These are phyloP conservation scores for Aureobasidium lini DNA, from an alignment of 2,329 filamentous ascomycete species.

Conservation along the genomic window DNA sequence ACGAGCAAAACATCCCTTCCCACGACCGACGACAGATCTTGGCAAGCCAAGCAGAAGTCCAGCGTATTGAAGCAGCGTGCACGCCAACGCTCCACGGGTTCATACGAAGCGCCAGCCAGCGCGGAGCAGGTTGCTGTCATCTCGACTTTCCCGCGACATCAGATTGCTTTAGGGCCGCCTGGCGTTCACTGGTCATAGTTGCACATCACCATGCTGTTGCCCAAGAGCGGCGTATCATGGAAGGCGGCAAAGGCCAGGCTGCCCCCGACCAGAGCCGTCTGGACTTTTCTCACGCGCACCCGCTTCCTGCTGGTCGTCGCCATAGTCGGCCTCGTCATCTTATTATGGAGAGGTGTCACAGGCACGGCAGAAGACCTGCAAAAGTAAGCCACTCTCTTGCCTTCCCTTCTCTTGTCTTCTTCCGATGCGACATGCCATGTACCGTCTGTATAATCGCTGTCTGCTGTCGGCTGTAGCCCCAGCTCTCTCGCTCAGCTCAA, in stretches of 20 bases:
- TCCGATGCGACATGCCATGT: not conserved
- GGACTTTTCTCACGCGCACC: constrained; percentile 61
- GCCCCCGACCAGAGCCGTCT: constrained; percentile 62
- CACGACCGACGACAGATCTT: not conserved
- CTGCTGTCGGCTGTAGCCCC: not conserved
- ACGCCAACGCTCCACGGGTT: not conserved
- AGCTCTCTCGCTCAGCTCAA: not conserved
- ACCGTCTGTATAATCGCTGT: not conserved
- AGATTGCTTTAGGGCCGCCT: not conserved
- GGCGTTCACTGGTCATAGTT: constrained; percentile 1
- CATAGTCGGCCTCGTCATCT: constrained; percentile 60
- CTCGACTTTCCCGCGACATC: not conserved
- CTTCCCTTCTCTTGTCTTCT: not conserved
- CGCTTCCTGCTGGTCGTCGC: constrained; percentile 69
- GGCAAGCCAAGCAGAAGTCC: constrained; percentile 1
- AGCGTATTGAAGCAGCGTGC: not conserved
- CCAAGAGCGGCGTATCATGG: constrained; percentile 86
- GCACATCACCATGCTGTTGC: constrained; percentile 63
- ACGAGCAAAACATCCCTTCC: not conserved
- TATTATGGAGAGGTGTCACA: constrained; percentile 83
- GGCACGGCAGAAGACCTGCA: constrained; percentile 80
- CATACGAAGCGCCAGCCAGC: not conserved
- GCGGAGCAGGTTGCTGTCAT: constrained; percentile 8
- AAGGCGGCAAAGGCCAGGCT: constrained; percentile 77
- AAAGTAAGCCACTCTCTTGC: constrained; percentile 53